Evolutionary conservation across 2,329 filamentous ascomycete species (phyloP).

Genomic region (Cladophialophora carrionii): DNA sequence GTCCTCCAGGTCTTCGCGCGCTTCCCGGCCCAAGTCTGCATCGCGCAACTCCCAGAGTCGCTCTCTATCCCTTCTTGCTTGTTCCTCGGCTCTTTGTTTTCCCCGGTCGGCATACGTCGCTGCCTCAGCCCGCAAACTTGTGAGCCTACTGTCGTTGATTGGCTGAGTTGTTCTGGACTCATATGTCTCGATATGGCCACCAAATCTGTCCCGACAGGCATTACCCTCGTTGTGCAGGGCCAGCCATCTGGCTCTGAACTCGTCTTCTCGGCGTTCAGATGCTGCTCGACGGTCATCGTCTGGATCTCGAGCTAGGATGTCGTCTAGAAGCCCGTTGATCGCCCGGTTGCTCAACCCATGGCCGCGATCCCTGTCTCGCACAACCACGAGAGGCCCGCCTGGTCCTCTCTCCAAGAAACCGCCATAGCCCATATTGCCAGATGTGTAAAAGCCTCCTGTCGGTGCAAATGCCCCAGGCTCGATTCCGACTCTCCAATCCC

Average conservation of each 20-base stretch:
- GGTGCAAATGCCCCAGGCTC: constrained; percentile 19
- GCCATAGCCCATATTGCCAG: not conserved
- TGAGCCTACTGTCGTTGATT: constrained; percentile 5
- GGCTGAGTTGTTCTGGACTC: not conserved
- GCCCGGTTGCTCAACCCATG: not conserved
- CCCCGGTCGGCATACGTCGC: constrained; percentile 4
- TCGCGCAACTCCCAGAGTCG: constrained; percentile 9
- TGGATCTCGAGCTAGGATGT: constrained; percentile 15
- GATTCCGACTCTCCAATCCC: constrained; percentile 18
- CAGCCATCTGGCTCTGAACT: not conserved
- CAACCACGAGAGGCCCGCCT: not conserved
- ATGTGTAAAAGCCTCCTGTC: not conserved
- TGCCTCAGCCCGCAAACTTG: not conserved
- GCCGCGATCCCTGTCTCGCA: not conserved
- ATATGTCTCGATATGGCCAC: constrained; percentile 8
- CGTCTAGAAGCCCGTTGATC: constrained; percentile 11
- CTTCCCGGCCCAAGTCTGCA: constrained; percentile 2
- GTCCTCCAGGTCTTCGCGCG: constrained; percentile 4
- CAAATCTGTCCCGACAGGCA: not conserved
- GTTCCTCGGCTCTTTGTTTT: constrained; percentile 10
- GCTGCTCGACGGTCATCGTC: constrained; percentile 16
- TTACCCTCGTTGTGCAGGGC: not conserved
- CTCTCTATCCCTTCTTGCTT: constrained; percentile 6
- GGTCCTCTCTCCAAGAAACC: constrained; percentile 16
- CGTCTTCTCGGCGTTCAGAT: not conserved